phyloP scores from a whole-genome alignment of 2,329 filamentous ascomycete species.

The Capronia americana region DNA sequence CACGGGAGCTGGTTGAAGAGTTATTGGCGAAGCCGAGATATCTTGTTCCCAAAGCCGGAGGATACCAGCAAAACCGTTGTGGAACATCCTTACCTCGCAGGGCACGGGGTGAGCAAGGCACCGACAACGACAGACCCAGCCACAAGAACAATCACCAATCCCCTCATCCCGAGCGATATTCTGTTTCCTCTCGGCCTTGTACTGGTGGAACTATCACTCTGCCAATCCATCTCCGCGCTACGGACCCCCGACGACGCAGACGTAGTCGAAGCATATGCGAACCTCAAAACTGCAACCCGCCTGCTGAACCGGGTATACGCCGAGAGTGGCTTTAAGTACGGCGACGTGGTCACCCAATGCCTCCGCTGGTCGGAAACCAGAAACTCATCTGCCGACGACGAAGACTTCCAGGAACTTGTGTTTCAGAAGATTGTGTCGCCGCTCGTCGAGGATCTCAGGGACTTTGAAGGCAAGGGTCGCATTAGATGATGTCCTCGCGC shows the following conservation, averaged over 20 bases:
- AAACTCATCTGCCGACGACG: slow-evolving; percentile 24
- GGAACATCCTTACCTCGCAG: slow-evolving; percentile 17
- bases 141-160: background rate
- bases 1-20: slow-evolving; percentile 24
- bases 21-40: slow-evolving; percentile 24
- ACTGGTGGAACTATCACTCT: slow-evolving; percentile 37
- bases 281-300: slow-evolving; percentile 37
- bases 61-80: background rate
- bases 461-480: slow-evolving; percentile 50
- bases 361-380: slow-evolving; percentile 27
- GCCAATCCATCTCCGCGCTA: slow-evolving; percentile 32
- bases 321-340: slow-evolving; percentile 37
- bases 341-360: slow-evolving; percentile 35
- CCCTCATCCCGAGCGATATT: slow-evolving; percentile 30
- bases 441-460: slow-evolving; percentile 38
- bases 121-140: slow-evolving; percentile 1
- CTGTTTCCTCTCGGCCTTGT: slow-evolving; percentile 36
- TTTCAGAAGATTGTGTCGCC: slow-evolving; percentile 33
- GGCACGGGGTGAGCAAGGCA: slow-evolving; percentile 7
- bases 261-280: slow-evolving; percentile 19
- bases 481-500: slow-evolving; percentile 11
- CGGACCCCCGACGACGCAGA: slow-evolving; percentile 33
- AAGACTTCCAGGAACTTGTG: slow-evolving; percentile 33
- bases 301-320: slow-evolving; percentile 28
- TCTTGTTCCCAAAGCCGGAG: slow-evolving; percentile 16